Base-by-base conservation (phyloP, 768 basidiomycete genomes). In the Tricholomella constricta region DNA sequence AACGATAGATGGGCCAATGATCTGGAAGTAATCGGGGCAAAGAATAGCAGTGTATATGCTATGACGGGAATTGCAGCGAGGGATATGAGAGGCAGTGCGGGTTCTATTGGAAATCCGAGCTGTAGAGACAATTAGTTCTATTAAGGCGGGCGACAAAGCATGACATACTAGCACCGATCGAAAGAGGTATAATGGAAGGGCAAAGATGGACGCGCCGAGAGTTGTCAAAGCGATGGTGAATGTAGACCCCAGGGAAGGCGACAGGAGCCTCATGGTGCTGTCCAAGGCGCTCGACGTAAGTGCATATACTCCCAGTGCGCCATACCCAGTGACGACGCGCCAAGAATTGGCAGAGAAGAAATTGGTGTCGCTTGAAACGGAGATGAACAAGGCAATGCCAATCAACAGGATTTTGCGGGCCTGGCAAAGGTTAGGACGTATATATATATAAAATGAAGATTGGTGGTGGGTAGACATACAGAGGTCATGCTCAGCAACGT, bases 131-230 rank as follows among this genome's bases (percentile, higher is more conserved):
- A 48, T 37, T 31, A 38, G 48, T 40, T 12, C 19, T 6, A 7
- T n/a, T n/a, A n/a, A n/a, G n/a, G n/a, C 20, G 38, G 52, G 23
- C 35, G 27, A 22, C 19, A n/a, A 12, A 34, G 20, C 22, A 14
- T 6, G 6, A 66, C 84, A 55, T 61, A 89, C 88, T 48, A 88
- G 47, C 7, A 85, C 62, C 50, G 78, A 75, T 61, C 81, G 75
- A 61, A 88, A 81, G 6, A 78, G 59, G 59, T 89, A 90, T 50
- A 88, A 77, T 14, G 86, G 83, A 22, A 89, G 73, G 3, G 81
- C 78, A 62, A 89, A 76, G 26, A 84, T 54, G 29, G 81, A 81
- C 20, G 86, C 86, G 23, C 87, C 87, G 7, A 90, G 64, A 0
- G 80, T 78, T 49, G 78, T 81, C 6, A 79, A 75, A 19, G 83